phyloP scores from a whole-genome alignment of 2,329 filamentous ascomycete species.

The Phialocephala subalpina region DNA sequence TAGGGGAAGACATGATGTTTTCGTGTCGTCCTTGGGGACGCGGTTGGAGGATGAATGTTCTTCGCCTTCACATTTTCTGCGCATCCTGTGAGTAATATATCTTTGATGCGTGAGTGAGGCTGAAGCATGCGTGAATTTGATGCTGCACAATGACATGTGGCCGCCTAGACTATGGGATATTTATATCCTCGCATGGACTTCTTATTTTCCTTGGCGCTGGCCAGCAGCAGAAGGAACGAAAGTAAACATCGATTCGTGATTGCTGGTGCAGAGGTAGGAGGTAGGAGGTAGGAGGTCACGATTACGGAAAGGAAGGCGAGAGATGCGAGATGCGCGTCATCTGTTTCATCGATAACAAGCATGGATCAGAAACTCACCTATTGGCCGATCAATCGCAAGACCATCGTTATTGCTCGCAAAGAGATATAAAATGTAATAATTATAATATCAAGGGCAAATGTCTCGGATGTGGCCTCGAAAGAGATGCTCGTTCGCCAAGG shows the following conservation, averaged over 20 bases:
- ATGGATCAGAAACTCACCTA: neutral
- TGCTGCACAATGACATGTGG: neutral
- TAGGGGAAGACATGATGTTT: neutral
- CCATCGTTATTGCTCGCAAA: neutral
- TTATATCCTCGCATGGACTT: neutral
- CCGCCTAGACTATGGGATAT: neutral
- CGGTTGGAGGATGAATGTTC: neutral
- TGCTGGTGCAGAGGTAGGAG: neutral
- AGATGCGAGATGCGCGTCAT: constrained; percentile 3
- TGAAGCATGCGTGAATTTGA: neutral
- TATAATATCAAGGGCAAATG: neutral
- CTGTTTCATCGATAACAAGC: neutral
- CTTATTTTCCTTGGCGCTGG: neutral
- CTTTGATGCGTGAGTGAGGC: neutral
- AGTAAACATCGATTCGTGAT: neutral
- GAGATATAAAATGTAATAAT: neutral
- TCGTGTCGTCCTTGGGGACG: neutral
- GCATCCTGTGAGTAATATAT: neutral
- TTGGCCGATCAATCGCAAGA: constrained; percentile 3
- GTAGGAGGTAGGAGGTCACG: neutral
- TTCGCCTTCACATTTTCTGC: neutral
- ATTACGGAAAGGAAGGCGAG: neutral
- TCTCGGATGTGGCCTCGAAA: neutral
- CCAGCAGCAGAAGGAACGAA: neutral
- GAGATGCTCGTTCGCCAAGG: no score